Evolutionary conservation across 1,284 basidiomycete species (phyloP).

Genomic region (Microbotryum intermedium): DNA sequence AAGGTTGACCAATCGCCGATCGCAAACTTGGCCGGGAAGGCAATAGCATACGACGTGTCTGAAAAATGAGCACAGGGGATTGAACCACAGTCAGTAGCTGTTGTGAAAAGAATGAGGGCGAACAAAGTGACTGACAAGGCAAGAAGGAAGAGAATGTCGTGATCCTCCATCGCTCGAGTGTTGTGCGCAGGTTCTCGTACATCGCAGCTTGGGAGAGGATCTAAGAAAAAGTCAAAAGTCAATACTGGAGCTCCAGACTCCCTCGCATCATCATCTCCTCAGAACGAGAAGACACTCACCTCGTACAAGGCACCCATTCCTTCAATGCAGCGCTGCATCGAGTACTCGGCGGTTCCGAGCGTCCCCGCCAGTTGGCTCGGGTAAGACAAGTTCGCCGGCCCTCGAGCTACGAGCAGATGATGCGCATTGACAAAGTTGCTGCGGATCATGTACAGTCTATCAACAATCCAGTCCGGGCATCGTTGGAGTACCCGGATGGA

Average conservation of each 20-base stretch:
- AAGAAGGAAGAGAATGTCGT: constrained; percentile 22
- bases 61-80: background rate
- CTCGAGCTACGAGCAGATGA: constrained; percentile 15
- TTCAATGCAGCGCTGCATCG: constrained; percentile 24
- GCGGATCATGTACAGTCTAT: background rate
- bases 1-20: constrained; percentile 25
- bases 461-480: background rate
- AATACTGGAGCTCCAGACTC: too few species aligned
- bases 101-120: background rate
- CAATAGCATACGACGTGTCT: constrained; percentile 22
- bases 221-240: background rate
- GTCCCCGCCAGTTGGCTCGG: too few species aligned
- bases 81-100: too few species aligned
- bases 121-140: constrained; percentile 14
- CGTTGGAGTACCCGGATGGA: background rate
- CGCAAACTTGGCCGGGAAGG: constrained; percentile 23
- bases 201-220: constrained; percentile 23
- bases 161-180: constrained; percentile 10
- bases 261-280: too few species aligned
- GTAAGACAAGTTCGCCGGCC: too few species aligned
- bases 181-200: constrained; percentile 24
- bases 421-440: constrained; percentile 25
- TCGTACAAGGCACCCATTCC: constrained; percentile 15
- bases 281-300: background rate
- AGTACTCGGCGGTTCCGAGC: constrained; percentile 24